phyloP scores from a whole-genome alignment of 305 asterid genomes.

The Solanum chacoense region DNA sequence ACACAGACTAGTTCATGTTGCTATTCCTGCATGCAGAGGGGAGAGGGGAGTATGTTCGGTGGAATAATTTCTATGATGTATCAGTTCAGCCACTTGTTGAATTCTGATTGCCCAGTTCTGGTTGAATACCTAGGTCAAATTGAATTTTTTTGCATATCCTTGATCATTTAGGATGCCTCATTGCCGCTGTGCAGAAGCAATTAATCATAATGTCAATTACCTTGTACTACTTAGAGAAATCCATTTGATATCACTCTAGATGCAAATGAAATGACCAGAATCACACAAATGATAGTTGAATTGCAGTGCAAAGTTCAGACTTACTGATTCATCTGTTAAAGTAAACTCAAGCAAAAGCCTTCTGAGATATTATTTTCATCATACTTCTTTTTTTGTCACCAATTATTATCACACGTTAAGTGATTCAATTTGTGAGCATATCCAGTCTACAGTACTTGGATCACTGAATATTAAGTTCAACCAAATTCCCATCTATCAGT shows the following conservation, averaged over 20 bases:
- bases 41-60: not conserved
- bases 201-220: not conserved
- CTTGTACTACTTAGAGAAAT: not conserved
- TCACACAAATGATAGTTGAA: not conserved
- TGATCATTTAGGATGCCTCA: not conserved
- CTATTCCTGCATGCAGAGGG: not conserved
- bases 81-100: not conserved
- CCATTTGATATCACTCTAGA: not conserved
- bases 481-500: not conserved
- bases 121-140: not conserved
- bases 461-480: not conserved
- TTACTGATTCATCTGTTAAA: not conserved
- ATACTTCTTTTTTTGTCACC: not conserved
- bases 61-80: not conserved
- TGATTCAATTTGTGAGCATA: not conserved
- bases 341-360: not conserved
- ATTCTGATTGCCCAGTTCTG: not conserved
- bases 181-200: not conserved
- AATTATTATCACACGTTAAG: not conserved
- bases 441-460: not conserved
- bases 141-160: not conserved
- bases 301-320: not conserved
- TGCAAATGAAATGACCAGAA: not conserved
- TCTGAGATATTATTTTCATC: not conserved
- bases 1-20: not conserved